phyloP scores from a whole-genome alignment of 768 basidiomycete species.

The Lentinula edodes region DNA sequence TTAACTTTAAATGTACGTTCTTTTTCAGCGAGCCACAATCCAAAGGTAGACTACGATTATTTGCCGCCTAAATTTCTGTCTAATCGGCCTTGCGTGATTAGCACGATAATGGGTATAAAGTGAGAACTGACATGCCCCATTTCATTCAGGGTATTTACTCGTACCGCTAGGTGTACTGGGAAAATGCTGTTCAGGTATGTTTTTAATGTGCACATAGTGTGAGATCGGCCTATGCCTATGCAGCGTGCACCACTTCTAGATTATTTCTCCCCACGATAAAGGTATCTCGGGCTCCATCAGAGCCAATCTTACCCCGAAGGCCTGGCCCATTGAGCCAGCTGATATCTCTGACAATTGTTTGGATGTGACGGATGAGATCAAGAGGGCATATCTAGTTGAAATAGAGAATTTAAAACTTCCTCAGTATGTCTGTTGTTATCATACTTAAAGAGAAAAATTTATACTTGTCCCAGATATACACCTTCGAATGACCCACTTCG shows the following conservation, averaged over 20 bases:
- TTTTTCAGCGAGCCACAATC: conserved; percentile 74
- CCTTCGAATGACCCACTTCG: conserved; percentile 26
- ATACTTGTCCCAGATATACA: background rate
- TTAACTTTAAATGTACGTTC: background rate
- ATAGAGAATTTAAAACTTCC: conserved; percentile 7
- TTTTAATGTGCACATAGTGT: background rate
- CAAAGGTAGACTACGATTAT: conserved; percentile 48
- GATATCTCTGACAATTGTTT: conserved; percentile 38
- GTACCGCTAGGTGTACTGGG: conserved; percentile 72
- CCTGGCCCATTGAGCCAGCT: conserved; percentile 34
- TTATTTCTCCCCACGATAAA: conserved; percentile 77
- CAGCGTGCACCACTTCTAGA: conserved; percentile 35
- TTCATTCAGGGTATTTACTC: background rate
- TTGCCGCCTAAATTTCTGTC: background rate
- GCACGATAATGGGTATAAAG: conserved; percentile 90
- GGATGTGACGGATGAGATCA: conserved; percentile 57
- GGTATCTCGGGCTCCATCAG: conserved; percentile 69
- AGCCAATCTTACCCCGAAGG: conserved; percentile 49
- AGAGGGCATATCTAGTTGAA: conserved; percentile 46
- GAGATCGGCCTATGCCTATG: background rate
- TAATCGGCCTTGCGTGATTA: conserved; percentile 18
- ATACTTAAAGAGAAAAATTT: conserved; percentile 13
- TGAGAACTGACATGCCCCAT: conserved; percentile 14
- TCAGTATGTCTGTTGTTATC: conserved; percentile 10
- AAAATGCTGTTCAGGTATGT: conserved; percentile 76